phyloP scores from a whole-genome alignment of 257 asterid species.

The Jaltomata sinuosa region DNA sequence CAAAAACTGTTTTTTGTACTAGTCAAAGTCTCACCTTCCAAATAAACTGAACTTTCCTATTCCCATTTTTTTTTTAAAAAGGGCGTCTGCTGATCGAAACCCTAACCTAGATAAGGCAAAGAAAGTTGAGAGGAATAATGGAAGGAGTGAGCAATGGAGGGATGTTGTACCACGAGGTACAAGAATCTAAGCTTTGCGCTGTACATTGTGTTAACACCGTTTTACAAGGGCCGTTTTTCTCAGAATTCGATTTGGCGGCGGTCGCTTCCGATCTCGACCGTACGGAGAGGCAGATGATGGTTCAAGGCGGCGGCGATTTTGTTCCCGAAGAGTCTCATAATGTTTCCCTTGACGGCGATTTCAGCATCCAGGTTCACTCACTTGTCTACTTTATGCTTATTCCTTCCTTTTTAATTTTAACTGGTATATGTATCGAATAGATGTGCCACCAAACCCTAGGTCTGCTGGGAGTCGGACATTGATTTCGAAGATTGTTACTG shows the following conservation, averaged over 20 bases:
- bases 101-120: background rate
- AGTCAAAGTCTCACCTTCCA: too few species aligned
- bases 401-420: background rate
- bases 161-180: constrained; percentile 99
- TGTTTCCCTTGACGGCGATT: constrained; percentile 37
- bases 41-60: too few species aligned
- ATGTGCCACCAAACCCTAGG: background rate
- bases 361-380: constrained; percentile 31
- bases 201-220: constrained; percentile 98
- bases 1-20: too few species aligned
- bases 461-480: background rate
- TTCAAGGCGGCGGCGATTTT: constrained; percentile 70
- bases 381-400: background rate
- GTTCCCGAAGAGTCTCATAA: constrained; percentile 33
- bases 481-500: too few species aligned
- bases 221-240: constrained; percentile 92
- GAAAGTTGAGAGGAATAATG: background rate
- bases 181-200: constrained; percentile 98
- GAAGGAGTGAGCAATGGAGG: constrained; percentile 73
- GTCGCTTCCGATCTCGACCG: constrained; percentile 91
- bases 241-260: constrained; percentile 98
- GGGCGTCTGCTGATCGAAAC: background rate
- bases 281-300: constrained; percentile 92
- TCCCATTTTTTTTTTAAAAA: background rate
- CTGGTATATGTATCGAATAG: background rate